phyloP scores from a whole-genome alignment of 163 green algal genomes.

The Scenedesmus sp. region DNA sequence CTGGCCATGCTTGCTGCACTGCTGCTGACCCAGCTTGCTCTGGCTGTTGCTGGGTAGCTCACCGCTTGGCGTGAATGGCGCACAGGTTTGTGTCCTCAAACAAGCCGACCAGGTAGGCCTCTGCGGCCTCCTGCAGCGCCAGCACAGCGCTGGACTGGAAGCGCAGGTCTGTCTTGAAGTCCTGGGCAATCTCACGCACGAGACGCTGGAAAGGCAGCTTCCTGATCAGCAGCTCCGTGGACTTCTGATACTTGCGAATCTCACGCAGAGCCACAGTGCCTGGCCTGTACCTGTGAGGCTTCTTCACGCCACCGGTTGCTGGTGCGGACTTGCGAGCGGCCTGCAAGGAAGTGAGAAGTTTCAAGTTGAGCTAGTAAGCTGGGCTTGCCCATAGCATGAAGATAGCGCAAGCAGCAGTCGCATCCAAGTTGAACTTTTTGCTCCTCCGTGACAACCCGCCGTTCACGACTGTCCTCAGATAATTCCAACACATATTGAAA shows the following conservation, averaged over 20 bases:
- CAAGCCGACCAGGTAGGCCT: slow-evolving; percentile 81
- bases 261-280: slow-evolving; percentile 93
- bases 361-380: not conserved
- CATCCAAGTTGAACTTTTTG: not conserved
- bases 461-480: not conserved
- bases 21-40: not conserved
- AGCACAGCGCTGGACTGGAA: slow-evolving; percentile 80
- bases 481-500: not conserved
- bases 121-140: slow-evolving; percentile 81
- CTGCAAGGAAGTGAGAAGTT: not conserved
- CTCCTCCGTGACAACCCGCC: not conserved
- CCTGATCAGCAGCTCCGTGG: slow-evolving; percentile 96
- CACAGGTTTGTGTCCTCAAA: slow-evolving; percentile 82
- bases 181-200: slow-evolving; percentile 97
- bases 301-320: slow-evolving; percentile 87
- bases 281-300: slow-evolving; percentile 91
- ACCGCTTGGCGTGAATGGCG: slow-evolving; percentile 97
- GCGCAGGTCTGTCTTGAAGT: slow-evolving; percentile 98
- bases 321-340: slow-evolving; percentile 56
- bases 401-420: not conserved
- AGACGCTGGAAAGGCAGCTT: slow-evolving; percentile 99
- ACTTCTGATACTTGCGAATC: slow-evolving; percentile 99
- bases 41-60: not conserved
- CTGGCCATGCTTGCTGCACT: not conserved
- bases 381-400: not conserved